Base-by-base conservation (phyloP, 2,329 filamentous ascomycete genomes). In the Pestalotiopsis sp. region DNA sequence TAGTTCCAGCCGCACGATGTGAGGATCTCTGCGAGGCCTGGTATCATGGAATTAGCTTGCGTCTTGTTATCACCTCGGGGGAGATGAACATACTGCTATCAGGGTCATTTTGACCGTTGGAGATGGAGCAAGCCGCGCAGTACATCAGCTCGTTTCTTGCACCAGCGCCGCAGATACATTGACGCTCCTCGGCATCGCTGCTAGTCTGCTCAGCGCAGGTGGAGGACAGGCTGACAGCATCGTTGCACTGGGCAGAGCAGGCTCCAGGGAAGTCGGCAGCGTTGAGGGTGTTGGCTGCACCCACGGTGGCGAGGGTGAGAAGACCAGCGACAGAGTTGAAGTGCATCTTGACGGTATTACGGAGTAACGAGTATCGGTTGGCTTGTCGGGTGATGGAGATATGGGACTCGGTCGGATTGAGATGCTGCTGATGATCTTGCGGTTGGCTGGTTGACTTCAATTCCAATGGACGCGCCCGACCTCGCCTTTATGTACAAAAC, bases 141-240 rank as follows among this genome's bases (percentile, higher is more conserved):
- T 67, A 67, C 65, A 67, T 67, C 36, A 67, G 65, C 65, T 67
- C 57, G 27, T 67, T 61, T 31, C 65, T 39, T 14, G 65, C 65
- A 25, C 65, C 65, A 23, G 65, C 65, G 41, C 65, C 65, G 36
- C 65, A 67, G 36, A 67, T 67, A 23, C 65, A 67, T 60, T 67
- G 65, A 9, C 65, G 65, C 31, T 67, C 65, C 23, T 67, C 65
- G 52, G 65, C 65, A 14, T 39, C 52, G 36, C 39, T 67, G 36
- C 27, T 45, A 9, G 65, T 67, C 36, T 59, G 14, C 1, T 20
- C 17, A 11, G 65, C 52, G 56, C 65, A 67, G 20, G 36, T 59
- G 27, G 52, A 38, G 1, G 65, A 67, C 56, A 67, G 56, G 31
- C 65, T 49, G 36, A 67, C 65, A 36, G 65, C 65, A 23, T 59